Evolutionary conservation across 306 rosid species (phyloP), one percentile per base, ranked within the genome.

Genomic region (Dryas octopetala): DNA sequence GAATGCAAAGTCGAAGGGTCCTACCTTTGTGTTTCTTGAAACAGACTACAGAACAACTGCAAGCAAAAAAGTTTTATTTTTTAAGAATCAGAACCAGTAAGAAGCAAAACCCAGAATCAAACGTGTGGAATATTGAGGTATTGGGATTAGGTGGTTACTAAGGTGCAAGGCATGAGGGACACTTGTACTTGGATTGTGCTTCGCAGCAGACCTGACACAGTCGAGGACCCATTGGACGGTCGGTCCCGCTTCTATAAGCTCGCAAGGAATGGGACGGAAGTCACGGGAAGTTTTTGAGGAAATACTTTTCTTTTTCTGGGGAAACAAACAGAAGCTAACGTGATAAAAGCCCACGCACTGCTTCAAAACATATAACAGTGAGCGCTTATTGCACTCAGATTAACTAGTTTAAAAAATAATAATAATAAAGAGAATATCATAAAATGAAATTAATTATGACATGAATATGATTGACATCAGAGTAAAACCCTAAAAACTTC

Each of bases 1-100:
- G 41, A 49, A 32, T 14, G 49, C 32, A 49, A 50, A 19, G 59
- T 50, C 43, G 12, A 73, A 67, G 71, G 15, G 41, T 2, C 62
- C 46, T 58, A 94, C 97, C 98, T 85, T 90, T 91, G 89, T 94
- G 98, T 70, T 83, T 91, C 86, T 87, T 90, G 86, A 88, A 94
- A 78, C 98, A 94, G 71, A 69, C 44, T 58, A 94, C 73, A 38
- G 97, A 90, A 80, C 97, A 94, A 74, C 95, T 88, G 86, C 82
- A 74, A 54, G 32, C 17, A 44, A 40, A 78, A 48, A 12, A 70
- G 68, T 13, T 10, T 4, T 0, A 28, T 71, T 26, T 23, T 44
- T 58, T 7, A 49, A 7, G 26, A 61, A 26, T 5, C 51, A 60
- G 54, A 76, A 67, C 6, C 59, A 14, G 73, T 46, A 10, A 52